These are phyloP conservation scores for Neurospora sp. DNA, from an alignment of 2,329 filamentous ascomycete species.

Conservation along the genomic window DNA sequence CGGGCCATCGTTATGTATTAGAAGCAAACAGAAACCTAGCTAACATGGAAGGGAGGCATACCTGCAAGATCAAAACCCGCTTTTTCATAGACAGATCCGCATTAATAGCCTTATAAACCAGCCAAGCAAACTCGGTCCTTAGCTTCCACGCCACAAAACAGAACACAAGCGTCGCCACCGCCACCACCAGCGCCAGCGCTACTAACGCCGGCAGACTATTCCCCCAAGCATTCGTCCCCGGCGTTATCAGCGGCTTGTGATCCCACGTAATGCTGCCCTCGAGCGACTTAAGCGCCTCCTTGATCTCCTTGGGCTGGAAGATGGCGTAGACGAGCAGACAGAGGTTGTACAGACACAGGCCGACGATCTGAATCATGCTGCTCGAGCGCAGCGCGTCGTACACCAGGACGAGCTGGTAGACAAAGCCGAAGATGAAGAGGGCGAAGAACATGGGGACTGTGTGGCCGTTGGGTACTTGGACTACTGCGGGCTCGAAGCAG, in stretches of 20 bases:
- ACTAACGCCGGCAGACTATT: not conserved
- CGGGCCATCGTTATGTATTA: not conserved
- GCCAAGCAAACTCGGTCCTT: not conserved
- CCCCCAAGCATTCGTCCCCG: not conserved
- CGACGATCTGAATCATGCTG: not conserved
- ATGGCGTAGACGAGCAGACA: not conserved
- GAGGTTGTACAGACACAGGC: not conserved
- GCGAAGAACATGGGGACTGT: not conserved
- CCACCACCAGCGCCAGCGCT: not conserved
- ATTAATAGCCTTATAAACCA: not conserved
- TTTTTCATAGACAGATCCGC: not conserved
- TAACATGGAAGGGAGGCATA: not conserved
- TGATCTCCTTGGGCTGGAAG: not conserved
- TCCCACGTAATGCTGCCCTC: not conserved
- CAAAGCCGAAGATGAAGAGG: not conserved
- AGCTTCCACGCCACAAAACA: not conserved
- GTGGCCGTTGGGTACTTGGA: not conserved
- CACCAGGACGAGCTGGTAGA: not conserved
- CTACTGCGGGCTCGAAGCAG: not conserved
- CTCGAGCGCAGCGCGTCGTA: not conserved
- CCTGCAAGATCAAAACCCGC: not conserved
- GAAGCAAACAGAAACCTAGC: not conserved
- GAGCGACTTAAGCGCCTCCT: not conserved
- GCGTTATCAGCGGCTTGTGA: not conserved
- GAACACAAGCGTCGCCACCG: not conserved